Percentiles rank a stretch among this genome's conserved stretches.
Evolutionary conservation across 345 rosid species (phyloP).

Genomic region (Eucalyptus coolabah): DNA sequence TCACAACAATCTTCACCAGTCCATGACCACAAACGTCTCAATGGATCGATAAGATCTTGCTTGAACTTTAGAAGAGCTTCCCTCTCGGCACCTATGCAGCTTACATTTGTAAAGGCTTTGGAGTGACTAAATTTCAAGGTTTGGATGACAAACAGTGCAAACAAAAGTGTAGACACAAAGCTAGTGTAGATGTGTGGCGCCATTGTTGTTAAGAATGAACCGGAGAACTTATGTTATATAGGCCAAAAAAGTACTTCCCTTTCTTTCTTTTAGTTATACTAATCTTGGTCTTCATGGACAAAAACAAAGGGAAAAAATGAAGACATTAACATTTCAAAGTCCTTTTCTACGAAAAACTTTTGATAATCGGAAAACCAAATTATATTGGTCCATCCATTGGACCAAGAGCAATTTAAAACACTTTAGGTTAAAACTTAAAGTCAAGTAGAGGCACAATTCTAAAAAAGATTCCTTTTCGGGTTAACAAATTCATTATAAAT

Average conservation of each 20-base stretch:
- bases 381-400: background rate
- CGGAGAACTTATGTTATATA: background rate
- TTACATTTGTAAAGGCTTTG: background rate
- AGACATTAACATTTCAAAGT: background rate
- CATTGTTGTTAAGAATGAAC: background rate
- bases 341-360: background rate
- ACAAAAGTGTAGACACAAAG: background rate
- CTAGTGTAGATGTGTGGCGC: background rate
- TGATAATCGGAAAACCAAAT: no score
- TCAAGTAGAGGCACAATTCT: no score
- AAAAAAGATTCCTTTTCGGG: no score
- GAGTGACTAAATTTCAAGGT: background rate
- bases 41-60: no score
- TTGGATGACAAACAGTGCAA: background rate
- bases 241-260: background rate
- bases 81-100: background rate
- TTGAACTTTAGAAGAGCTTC: background rate
- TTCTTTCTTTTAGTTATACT: no score
- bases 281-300: background rate
- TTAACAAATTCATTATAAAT: no score
- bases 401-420: no score
- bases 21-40: no score
- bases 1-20: no score
- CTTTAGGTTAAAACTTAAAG: no score
- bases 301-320: no score